A percentile compares a stretch with the other conserved stretches of the same genome.
Conservation (phyloP, 169 alveolate genomes). For the Cytauxzoon felis region DNA sequence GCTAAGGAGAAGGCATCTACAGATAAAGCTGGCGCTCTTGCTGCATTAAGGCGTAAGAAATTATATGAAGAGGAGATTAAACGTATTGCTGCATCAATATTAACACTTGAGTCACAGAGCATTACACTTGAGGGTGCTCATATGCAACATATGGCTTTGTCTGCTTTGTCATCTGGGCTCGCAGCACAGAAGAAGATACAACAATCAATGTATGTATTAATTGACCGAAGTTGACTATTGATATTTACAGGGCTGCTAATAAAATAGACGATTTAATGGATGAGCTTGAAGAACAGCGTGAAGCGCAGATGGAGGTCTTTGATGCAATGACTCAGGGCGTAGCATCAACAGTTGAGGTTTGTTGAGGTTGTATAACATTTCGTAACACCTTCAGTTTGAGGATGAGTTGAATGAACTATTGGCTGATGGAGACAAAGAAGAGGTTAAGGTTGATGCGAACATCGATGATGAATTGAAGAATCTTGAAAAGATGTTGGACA, state of each 20-base stretch:
- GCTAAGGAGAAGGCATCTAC: slow-evolving; percentile 27
- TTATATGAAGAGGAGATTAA: slow-evolving; percentile 66
- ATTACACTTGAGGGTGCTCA: slow-evolving; percentile 73
- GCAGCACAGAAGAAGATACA: slow-evolving; percentile 48
- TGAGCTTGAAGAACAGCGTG: slow-evolving; percentile 69
- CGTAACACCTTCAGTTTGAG: slow-evolving; percentile 41
- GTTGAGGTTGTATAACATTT: neutral
- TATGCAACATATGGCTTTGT: slow-evolving; percentile 70
- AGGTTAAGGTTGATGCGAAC: neutral
- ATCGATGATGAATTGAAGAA: neutral
- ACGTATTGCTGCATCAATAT: slow-evolving; percentile 53
- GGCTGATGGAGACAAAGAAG: slow-evolving; percentile 6
- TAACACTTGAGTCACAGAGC: slow-evolving; percentile 72
- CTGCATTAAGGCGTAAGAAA: slow-evolving; percentile 66
- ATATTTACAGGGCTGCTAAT: slow-evolving; percentile 45
- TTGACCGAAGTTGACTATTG: neutral
- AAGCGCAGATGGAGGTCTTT: slow-evolving; percentile 66
- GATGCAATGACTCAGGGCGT: slow-evolving; percentile 63
- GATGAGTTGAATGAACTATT: slow-evolving; percentile 54
- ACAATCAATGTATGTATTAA: slow-evolving; percentile 5
- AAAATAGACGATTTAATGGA: slow-evolving; percentile 70
- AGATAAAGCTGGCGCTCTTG: slow-evolving; percentile 62
- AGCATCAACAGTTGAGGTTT: slow-evolving; percentile 28
- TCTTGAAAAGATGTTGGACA: slow-evolving; percentile 1
- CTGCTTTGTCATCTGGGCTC: slow-evolving; percentile 61